phyloP scores from a whole-genome alignment of 2,329 filamentous ascomycete species.

The Coniochaeta ligniaria region DNA sequence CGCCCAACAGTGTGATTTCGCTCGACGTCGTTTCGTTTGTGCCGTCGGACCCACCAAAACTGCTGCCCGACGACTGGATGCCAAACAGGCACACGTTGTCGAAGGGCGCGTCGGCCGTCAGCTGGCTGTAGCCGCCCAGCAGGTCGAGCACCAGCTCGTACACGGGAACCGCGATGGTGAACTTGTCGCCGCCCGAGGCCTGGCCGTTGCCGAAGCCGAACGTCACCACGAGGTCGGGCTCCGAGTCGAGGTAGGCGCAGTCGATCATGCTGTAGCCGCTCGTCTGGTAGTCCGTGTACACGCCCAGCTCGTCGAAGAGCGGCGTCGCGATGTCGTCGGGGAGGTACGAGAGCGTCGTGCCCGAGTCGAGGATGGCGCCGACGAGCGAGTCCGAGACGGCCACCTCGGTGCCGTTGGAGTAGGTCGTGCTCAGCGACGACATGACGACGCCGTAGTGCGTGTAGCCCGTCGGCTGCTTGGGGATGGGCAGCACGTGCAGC shows the following conservation, averaged over 20 bases:
- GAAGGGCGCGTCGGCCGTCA: slow-evolving; percentile 25
- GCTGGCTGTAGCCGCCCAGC: slow-evolving; percentile 18
- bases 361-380: slow-evolving; percentile 58
- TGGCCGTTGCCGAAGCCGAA: slow-evolving; percentile 31
- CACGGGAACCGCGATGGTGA: slow-evolving; percentile 19
- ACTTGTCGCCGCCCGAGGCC: slow-evolving; percentile 16
- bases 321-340: slow-evolving; percentile 39
- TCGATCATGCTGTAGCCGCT: slow-evolving; percentile 20
- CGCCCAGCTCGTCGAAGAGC: slow-evolving; percentile 30
- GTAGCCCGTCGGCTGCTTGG: slow-evolving; percentile 29
- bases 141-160: slow-evolving; percentile 33
- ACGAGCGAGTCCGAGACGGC: not conserved
- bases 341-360: slow-evolving; percentile 58
- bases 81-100: slow-evolving; percentile 45
- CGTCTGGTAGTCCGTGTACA: slow-evolving; percentile 25
- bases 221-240: slow-evolving; percentile 25
- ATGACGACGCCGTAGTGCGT: slow-evolving; percentile 32
- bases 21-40: slow-evolving; percentile 23
- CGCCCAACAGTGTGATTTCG: slow-evolving; percentile 30
- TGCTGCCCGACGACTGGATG: slow-evolving; percentile 28
- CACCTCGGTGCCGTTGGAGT: slow-evolving; percentile 3
- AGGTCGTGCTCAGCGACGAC: slow-evolving; percentile 27
- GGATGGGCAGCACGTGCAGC: slow-evolving; percentile 48
- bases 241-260: slow-evolving; percentile 7
- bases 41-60: slow-evolving; percentile 11